Evolutionary conservation across 345 rosid species (phyloP).

Genomic region (Turritis glabra): DNA sequence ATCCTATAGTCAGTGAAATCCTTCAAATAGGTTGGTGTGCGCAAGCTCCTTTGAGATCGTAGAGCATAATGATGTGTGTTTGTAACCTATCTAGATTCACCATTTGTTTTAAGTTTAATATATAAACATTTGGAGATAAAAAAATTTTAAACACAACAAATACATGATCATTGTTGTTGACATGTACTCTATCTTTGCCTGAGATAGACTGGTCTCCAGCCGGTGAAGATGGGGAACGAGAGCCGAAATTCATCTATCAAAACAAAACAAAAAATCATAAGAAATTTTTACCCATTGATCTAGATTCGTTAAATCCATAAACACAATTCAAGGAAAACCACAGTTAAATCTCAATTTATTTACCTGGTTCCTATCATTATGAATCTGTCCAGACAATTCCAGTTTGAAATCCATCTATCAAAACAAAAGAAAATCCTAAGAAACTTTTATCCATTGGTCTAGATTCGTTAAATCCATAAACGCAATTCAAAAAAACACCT

Average conservation of each 20-base stretch:
- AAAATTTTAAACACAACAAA: neutral
- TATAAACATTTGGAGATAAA: conserved; percentile 2
- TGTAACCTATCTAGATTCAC: neutral
- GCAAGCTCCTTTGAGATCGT: neutral
- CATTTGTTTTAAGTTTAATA: neutral
- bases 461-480: neutral
- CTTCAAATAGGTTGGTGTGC: neutral
- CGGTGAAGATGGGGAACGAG: no score
- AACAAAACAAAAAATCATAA: neutral
- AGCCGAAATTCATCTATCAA: neutral
- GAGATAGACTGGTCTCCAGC: neutral
- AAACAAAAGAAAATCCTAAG: neutral
- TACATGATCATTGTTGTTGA: neutral
- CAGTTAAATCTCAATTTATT: no score
- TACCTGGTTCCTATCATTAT: no score
- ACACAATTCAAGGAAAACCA: neutral
- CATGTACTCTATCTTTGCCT: neutral
- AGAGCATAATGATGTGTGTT: neutral
- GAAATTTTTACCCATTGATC: neutral
- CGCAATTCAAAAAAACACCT: neutral
- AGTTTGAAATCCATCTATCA: neutral
- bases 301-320: neutral
- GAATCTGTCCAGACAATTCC: no score
- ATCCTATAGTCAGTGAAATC: no score
- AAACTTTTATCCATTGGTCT: neutral